phyloP scores from a whole-genome alignment of 2,329 filamentous ascomycete species.

The Verticillium tricorpus region DNA sequence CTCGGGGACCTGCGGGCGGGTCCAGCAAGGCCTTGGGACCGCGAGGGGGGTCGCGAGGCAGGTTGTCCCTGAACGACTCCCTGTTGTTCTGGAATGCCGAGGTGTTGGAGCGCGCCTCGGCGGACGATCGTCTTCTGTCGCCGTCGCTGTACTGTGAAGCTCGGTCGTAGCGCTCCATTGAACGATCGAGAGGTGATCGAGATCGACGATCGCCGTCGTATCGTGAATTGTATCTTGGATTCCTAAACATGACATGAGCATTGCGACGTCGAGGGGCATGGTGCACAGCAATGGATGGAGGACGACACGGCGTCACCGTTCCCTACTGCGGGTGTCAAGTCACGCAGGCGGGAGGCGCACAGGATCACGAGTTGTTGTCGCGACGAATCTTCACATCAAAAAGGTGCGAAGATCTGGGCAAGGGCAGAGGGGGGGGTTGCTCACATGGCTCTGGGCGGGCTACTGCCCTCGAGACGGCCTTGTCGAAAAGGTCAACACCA shows the following conservation, averaged over 20 bases:
- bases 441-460: conserved; percentile 16
- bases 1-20: conserved; percentile 61
- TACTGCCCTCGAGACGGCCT: conserved; percentile 12
- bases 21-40: conserved; percentile 78
- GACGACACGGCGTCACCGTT: not conserved
- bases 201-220: conserved; percentile 62
- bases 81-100: conserved; percentile 58
- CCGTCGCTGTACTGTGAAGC: conserved; percentile 52
- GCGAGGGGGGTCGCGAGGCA: conserved; percentile 66
- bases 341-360: not conserved
- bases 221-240: conserved; percentile 52
- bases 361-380: not conserved
- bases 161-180: conserved; percentile 60
- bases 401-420: conserved; percentile 1
- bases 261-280: not conserved
- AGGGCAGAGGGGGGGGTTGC: not conserved
- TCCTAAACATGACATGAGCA: conserved; percentile 29
- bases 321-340: not conserved
- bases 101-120: conserved; percentile 51
- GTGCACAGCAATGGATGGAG: not conserved
- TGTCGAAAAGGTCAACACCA: conserved; percentile 11
- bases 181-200: conserved; percentile 64
- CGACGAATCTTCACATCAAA: not conserved
- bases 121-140: conserved; percentile 66
- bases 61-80: conserved; percentile 43